These are phyloP conservation scores for Pseudozyma hubeiensis DNA, from an alignment of 1,284 basidiomycete species.

Conservation along the genomic window DNA sequence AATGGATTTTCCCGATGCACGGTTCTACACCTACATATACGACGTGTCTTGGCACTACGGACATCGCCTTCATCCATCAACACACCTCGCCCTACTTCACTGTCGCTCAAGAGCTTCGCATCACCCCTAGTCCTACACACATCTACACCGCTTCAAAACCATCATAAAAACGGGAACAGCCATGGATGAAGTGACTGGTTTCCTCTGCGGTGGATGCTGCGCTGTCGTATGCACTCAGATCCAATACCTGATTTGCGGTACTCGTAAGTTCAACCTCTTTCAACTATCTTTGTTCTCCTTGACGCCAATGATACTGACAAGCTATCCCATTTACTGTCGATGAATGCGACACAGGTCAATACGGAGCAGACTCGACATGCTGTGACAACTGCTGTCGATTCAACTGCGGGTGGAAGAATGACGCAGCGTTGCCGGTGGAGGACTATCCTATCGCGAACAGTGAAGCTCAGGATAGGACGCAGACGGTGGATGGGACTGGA, in stretches of 20 bases:
- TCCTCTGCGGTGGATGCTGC: constrained; percentile 15
- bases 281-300: not conserved
- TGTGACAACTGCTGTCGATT: constrained; percentile 45
- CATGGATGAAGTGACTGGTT: constrained; percentile 1
- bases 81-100: too few species aligned
- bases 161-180: too few species aligned
- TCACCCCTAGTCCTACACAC: too few species aligned
- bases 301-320: not conserved
- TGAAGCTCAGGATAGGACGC: constrained; percentile 10
- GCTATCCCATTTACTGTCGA: not conserved
- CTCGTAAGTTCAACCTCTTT: constrained; percentile 8
- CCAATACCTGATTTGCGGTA: constrained; percentile 34
- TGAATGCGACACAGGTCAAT: constrained; percentile 11
- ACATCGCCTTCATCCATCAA: too few species aligned
- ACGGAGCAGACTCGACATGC: constrained; percentile 29
- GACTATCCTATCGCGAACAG: constrained; percentile 45
- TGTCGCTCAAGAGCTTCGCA: too few species aligned
- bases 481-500: constrained; percentile 6
- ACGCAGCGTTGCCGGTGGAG: constrained; percentile 32
- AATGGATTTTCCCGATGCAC: too few species aligned
- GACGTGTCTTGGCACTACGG: not conserved
- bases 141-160: not conserved
- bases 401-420: constrained; percentile 46
- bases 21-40: too few species aligned
- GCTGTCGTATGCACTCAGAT: constrained; percentile 9